A percentile compares a stretch with the other conserved stretches of the same genome.
phyloP scores from a whole-genome alignment of 106 monocot genomes.

The Acorus calamus region DNA sequence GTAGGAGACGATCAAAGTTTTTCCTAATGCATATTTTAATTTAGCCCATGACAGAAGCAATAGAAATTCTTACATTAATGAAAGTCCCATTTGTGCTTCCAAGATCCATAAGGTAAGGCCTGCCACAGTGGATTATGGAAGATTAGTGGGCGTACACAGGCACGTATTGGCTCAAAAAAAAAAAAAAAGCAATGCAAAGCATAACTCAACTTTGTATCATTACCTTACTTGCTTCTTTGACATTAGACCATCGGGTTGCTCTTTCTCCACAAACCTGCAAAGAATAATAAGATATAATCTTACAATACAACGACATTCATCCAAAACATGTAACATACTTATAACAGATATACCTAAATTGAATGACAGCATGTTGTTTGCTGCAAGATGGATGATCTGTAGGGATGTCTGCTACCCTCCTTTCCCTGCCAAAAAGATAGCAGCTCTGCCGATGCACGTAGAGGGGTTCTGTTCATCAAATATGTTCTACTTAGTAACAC shows the following conservation, averaged over 20 bases:
- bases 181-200: neutral
- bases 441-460: conserved; percentile 87
- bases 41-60: no score
- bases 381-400: conserved; percentile 99
- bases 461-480: conserved; percentile 59
- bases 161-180: neutral
- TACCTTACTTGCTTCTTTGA: conserved; percentile 67
- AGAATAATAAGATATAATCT: neutral
- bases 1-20: neutral
- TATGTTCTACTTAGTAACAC: neutral
- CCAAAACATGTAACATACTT: no score
- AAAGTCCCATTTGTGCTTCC: conserved; percentile 96
- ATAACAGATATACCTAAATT: conserved; percentile 44
- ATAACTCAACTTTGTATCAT: neutral
- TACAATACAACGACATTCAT: no score
- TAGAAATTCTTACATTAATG: conserved; percentile 63
- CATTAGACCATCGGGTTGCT: conserved; percentile 66
- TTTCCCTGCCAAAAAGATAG: conserved; percentile 92
- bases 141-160: neutral
- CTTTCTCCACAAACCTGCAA: conserved; percentile 73
- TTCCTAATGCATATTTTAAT: no score
- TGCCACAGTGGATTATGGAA: conserved; percentile 17
- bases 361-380: conserved; percentile 96
- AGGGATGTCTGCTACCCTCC: conserved; percentile 91
- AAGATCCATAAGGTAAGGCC: conserved; percentile 98